phyloP scores from a whole-genome alignment of 768 basidiomycete genomes.

The Phylloporus arenicola region DNA sequence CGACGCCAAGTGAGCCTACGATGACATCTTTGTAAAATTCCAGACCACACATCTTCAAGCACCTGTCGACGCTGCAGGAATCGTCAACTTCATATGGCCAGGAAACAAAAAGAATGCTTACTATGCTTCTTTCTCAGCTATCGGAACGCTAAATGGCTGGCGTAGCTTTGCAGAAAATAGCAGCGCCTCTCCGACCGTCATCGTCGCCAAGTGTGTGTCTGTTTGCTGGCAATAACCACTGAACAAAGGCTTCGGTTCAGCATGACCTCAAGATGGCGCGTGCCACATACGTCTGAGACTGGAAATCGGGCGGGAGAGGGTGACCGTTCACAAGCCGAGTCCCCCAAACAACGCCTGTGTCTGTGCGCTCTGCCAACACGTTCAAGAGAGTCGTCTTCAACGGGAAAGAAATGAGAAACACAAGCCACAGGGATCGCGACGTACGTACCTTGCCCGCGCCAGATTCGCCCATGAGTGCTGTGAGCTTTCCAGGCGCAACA shows the following conservation, averaged over 20 bases:
- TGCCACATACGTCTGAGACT: slow-evolving; percentile 45
- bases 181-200: slow-evolving; percentile 77
- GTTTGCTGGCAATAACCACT: slow-evolving; percentile 86
- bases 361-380: slow-evolving; percentile 40
- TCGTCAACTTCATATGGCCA: background rate
- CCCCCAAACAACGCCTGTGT: slow-evolving; percentile 36
- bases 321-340: slow-evolving; percentile 43
- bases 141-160: slow-evolving; percentile 61
- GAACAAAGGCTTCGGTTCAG: background rate
- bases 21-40: slow-evolving; percentile 61
- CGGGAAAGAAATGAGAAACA: background rate
- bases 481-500: slow-evolving; percentile 75
- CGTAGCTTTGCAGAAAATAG: slow-evolving; percentile 75
- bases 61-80: slow-evolving; percentile 48
- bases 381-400: slow-evolving; percentile 44
- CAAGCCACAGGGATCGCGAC: too few species aligned
- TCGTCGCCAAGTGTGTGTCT: slow-evolving; percentile 70
- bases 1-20: slow-evolving; percentile 62
- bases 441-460: slow-evolving; percentile 41
- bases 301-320: slow-evolving; percentile 42
- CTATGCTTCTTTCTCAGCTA: slow-evolving; percentile 76
- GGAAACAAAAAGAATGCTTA: slow-evolving; percentile 30
- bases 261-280: too few species aligned
- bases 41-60: slow-evolving; percentile 58
- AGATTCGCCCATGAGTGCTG: slow-evolving; percentile 69